These are phyloP conservation scores for Torulaspora quercuum DNA, from an alignment of 805 yeast genomes.

Conservation along the genomic window DNA sequence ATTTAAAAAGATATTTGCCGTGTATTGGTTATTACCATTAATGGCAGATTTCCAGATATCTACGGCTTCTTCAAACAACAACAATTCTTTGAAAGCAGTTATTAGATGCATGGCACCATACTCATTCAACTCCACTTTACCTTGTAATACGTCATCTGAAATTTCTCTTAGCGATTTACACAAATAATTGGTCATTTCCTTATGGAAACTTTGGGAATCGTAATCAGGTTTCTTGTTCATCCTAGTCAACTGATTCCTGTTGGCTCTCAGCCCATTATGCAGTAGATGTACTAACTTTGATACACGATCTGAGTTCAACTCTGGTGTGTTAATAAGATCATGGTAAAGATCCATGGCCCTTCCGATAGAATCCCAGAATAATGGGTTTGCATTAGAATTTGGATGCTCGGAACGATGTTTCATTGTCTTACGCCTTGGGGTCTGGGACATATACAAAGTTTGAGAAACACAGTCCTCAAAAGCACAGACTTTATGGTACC, in stretches of 20 bases:
- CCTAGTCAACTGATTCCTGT: conserved; percentile 52
- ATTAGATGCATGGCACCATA: conserved; percentile 56
- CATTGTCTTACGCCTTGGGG: conserved; percentile 34
- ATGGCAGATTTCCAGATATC: conserved; percentile 60
- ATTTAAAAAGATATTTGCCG: conserved; percentile 46
- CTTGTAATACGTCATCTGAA: conserved; percentile 47
- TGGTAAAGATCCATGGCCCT: conserved; percentile 50
- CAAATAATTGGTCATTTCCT: conserved; percentile 49
- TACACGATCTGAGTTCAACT: conserved; percentile 45
- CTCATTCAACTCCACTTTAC: conserved; percentile 44
- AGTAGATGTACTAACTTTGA: conserved; percentile 49
- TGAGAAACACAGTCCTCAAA: conserved; percentile 49
- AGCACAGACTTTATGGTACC: conserved; percentile 48
- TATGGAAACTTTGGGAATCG: conserved; percentile 54
- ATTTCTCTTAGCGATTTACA: conserved; percentile 51
- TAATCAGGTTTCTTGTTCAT: conserved; percentile 58
- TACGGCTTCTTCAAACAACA: conserved; percentile 60
- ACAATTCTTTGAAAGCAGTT: conserved; percentile 58
- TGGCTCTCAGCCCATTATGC: conserved; percentile 55
- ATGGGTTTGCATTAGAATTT: conserved; percentile 42
- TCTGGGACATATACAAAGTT: conserved; percentile 36
- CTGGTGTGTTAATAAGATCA: conserved; percentile 46
- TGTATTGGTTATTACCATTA: conserved; percentile 24
- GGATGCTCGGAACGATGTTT: conserved; percentile 36
- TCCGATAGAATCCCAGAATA: conserved; percentile 52